Evolutionary conservation across 495 filamentous ascomycete genomes (phyloP).

Genomic region (Bacidia gigantensis): DNA sequence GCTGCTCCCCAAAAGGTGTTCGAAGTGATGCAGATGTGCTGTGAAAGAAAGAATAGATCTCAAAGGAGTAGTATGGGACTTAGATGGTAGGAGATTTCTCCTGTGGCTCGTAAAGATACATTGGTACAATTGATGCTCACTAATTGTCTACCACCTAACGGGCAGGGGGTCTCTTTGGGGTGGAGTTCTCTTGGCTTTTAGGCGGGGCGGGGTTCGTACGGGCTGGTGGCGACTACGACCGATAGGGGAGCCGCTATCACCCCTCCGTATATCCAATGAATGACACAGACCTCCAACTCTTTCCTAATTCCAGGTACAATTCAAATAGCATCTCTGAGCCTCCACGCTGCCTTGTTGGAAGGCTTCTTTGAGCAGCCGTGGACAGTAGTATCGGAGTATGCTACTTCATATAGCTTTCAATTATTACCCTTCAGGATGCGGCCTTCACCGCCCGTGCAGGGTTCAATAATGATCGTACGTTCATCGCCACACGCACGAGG

Average conservation of each 20-base stretch:
- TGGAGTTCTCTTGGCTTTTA: neutral
- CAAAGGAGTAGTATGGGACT: neutral
- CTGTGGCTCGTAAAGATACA: neutral
- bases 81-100: neutral
- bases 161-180: neutral
- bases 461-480: too few species aligned
- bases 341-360: too few species aligned
- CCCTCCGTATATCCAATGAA: neutral
- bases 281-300: neutral
- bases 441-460: too few species aligned
- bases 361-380: too few species aligned
- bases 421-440: too few species aligned
- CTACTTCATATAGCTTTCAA: too few species aligned
- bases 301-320: neutral
- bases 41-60: neutral
- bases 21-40: neutral
- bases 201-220: too few species aligned
- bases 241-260: neutral
- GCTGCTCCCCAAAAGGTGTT: too few species aligned
- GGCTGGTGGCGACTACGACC: neutral
- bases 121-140: neutral
- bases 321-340: too few species aligned
- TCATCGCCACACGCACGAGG: too few species aligned
- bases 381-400: too few species aligned
- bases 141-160: neutral